phyloP scores from a whole-genome alignment of 306 rosid genomes.

The Malus orientalis region DNA sequence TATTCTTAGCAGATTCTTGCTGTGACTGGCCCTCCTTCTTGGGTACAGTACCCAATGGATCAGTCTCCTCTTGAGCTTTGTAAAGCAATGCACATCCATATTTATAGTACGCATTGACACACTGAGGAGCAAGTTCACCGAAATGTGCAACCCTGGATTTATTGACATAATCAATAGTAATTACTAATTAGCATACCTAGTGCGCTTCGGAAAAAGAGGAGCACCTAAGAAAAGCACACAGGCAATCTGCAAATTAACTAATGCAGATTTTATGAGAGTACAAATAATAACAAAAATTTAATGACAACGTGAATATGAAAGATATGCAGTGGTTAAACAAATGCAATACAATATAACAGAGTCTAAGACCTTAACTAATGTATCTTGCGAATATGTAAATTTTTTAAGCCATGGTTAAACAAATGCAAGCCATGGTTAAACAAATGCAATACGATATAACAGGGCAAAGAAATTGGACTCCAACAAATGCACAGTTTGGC shows the following conservation, averaged over 20 bases:
- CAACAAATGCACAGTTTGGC: not conserved
- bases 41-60: conserved; percentile 79
- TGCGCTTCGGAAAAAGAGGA: not conserved
- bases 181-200: conserved; percentile 1
- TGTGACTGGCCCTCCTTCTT: conserved; percentile 64
- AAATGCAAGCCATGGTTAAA: not conserved
- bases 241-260: not conserved
- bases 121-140: conserved; percentile 90
- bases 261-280: not conserved
- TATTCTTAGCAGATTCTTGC: conserved; percentile 48
- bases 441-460: not conserved
- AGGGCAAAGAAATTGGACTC: not conserved
- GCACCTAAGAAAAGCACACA: not conserved
- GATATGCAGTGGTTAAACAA: not conserved
- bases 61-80: conserved; percentile 96
- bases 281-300: not conserved
- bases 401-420: not conserved
- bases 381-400: not conserved
- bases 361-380: not conserved
- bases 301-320: not conserved
- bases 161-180: conserved; percentile 3
- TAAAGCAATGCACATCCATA: conserved; percentile 81
- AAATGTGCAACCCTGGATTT: conserved; percentile 53
- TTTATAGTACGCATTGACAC: conserved; percentile 70
- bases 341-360: not conserved